phyloP scores from a whole-genome alignment of 2,329 filamentous ascomycete species.

The Claviceps paspali region DNA sequence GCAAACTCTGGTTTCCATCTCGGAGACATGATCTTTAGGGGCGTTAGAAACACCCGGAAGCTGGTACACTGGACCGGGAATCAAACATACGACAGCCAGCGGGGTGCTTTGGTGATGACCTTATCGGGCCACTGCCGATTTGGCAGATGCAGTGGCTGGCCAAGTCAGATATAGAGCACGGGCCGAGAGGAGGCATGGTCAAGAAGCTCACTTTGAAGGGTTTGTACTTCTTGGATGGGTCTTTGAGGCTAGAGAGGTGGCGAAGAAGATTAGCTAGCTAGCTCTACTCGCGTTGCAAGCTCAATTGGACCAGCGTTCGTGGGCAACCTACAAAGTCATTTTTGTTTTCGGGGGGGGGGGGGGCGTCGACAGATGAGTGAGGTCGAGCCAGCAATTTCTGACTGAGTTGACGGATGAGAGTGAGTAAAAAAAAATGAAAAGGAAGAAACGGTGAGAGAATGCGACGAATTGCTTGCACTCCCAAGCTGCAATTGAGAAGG shows the following conservation, averaged over 20 bases:
- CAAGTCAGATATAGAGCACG: neutral
- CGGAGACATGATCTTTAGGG: constrained; percentile 22
- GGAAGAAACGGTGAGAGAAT: no score
- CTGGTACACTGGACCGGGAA: neutral
- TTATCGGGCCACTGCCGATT: constrained; percentile 74
- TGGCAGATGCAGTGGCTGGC: constrained; percentile 26
- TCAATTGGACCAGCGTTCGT: neutral
- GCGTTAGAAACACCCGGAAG: neutral
- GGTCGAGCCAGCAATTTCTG: neutral
- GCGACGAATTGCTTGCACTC: neutral
- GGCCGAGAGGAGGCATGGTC: neutral
- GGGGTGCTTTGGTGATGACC: constrained; percentile 66
- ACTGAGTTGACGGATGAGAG: no score
- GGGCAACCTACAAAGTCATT: neutral
- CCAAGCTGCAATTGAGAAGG: neutral
- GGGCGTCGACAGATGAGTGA: neutral
- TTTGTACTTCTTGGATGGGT: neutral
- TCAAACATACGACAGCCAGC: constrained; percentile 47
- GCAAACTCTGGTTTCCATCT: constrained; percentile 87
- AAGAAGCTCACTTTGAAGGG: constrained; percentile 1
- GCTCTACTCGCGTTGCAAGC: neutral
- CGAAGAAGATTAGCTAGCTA: neutral
- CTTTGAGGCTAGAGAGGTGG: neutral
- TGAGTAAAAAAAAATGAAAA: no score
- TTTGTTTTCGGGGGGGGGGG: neutral